Conservation (phyloP, 2,329 filamentous ascomycete species). For the Dactylellina sp. region DNA sequence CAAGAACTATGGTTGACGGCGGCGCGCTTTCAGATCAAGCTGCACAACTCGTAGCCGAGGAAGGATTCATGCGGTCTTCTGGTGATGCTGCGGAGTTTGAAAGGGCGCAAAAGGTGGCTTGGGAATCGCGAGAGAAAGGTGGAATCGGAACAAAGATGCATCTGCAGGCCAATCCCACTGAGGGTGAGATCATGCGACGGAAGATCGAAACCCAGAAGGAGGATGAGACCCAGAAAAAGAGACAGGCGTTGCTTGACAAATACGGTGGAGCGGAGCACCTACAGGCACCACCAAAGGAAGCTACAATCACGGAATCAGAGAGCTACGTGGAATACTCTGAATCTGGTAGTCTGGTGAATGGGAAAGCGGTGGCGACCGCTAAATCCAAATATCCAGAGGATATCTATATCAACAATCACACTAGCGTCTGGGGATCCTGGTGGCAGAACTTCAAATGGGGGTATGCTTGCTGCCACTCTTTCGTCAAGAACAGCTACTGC, state of each 20-base stretch:
- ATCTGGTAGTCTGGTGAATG: constrained; percentile 83
- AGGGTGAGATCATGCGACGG: constrained; percentile 84
- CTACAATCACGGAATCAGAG: constrained; percentile 82
- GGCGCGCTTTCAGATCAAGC: constrained; percentile 83
- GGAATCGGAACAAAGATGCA: constrained; percentile 79
- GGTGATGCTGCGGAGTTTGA: constrained; percentile 96
- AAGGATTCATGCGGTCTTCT: constrained; percentile 87
- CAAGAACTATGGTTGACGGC: constrained; percentile 83
- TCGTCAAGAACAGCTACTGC: constrained; percentile 96
- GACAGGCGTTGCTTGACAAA: constrained; percentile 78
- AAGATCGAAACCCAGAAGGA: constrained; percentile 73
- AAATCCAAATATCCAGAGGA: constrained; percentile 95
- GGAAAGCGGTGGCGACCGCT: constrained; percentile 78
- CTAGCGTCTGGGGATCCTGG: constrained; percentile 94
- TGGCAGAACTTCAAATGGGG: constrained; percentile 97
- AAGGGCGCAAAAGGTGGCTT: constrained; percentile 86
- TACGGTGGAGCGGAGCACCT: constrained; percentile 79
- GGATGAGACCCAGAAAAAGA: constrained; percentile 71
- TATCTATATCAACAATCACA: constrained; percentile 88
- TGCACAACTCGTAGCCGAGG: constrained; percentile 86
- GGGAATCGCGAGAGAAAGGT: constrained; percentile 89
- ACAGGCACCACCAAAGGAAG: constrained; percentile 71
- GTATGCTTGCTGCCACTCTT: constrained; percentile 93
- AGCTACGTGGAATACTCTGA: constrained; percentile 95
- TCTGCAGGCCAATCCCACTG: constrained; percentile 95